Percentiles rank a stretch among this genome's conserved stretches.
Evolutionary conservation across 345 rosid genomes (phyloP).

Genomic region (Hibiscus syriacus): DNA sequence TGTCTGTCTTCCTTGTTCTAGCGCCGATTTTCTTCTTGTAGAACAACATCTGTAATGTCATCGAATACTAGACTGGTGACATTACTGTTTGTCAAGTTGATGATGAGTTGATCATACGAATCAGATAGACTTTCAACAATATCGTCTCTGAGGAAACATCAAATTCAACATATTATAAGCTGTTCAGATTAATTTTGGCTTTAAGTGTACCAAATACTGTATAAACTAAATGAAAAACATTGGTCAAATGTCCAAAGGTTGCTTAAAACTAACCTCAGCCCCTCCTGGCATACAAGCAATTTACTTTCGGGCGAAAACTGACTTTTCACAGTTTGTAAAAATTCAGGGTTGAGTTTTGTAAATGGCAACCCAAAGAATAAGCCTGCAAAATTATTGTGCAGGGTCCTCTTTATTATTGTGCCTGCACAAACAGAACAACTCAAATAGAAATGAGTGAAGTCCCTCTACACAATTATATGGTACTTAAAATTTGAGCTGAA

Average conservation of each 20-base stretch:
- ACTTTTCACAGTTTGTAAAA: conserved; percentile 45
- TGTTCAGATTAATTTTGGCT: neutral
- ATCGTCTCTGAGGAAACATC: too few species aligned
- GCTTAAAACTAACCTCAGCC: conserved; percentile 57
- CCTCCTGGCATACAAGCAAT: conserved; percentile 89
- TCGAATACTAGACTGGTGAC: too few species aligned
- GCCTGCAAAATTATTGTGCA: conserved; percentile 93
- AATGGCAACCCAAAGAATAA: conserved; percentile 79
- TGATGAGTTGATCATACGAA: too few species aligned
- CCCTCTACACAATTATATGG: neutral
- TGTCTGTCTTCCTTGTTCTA: too few species aligned
- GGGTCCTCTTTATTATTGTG: conserved; percentile 66
- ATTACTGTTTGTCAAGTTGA: too few species aligned
- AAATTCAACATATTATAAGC: too few species aligned
- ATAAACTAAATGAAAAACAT: too few species aligned
- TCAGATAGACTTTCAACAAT: too few species aligned
- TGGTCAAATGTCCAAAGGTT: neutral
- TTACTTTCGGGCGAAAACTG: conserved; percentile 66
- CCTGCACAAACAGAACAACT: conserved; percentile 34
- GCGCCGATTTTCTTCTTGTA: too few species aligned
- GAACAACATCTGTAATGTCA: too few species aligned
- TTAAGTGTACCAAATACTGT: neutral
- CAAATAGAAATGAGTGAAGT: neutral
- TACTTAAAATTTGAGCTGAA: neutral
- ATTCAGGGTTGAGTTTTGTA: conserved; percentile 74